Evolutionary conservation across 371 early-diverging fungal species (phyloP).

Genomic region (Mycotypha africana): DNA sequence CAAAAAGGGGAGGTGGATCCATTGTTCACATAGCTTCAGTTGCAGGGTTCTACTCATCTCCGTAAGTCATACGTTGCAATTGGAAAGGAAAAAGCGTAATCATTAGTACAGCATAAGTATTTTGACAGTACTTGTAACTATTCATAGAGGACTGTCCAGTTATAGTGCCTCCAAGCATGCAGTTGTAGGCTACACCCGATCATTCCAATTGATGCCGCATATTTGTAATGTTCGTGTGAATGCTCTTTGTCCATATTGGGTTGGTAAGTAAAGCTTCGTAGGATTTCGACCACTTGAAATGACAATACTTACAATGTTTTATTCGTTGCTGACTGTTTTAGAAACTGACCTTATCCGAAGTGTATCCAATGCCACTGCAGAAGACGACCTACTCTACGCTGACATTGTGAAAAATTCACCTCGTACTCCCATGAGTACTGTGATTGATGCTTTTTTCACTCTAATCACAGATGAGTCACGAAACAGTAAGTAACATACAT

Average conservation of each 20-base stretch:
- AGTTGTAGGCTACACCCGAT: slow-evolving; percentile 82
- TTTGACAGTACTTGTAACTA: no score
- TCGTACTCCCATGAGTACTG: slow-evolving; percentile 37
- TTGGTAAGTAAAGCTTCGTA: slow-evolving; percentile 21
- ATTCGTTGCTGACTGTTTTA: no score
- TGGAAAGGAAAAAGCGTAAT: neutral
- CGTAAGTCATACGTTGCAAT: slow-evolving; percentile 6
- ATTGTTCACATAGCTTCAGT: slow-evolving; percentile 42
- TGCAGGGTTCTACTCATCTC: slow-evolving; percentile 16
- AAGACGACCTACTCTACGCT: neutral
- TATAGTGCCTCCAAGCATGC: slow-evolving; percentile 92
- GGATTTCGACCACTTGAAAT: no score
- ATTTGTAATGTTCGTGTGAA: slow-evolving; percentile 37
- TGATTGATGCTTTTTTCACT: slow-evolving; percentile 48
- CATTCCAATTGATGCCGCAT: slow-evolving; percentile 64
- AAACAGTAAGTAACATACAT: slow-evolving; percentile 32
- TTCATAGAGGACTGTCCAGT: neutral
- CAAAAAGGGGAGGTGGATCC: slow-evolving; percentile 36
- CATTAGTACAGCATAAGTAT: no score
- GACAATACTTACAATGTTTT: no score
- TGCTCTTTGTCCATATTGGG: slow-evolving; percentile 27
- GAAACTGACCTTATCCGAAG: neutral
- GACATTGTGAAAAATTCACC: slow-evolving; percentile 8
- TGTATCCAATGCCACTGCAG: neutral
- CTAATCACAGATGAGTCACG: slow-evolving; percentile 43